phyloP scores from a whole-genome alignment of 2,329 filamentous ascomycete genomes.

The Neofusicoccum cordaticola region DNA sequence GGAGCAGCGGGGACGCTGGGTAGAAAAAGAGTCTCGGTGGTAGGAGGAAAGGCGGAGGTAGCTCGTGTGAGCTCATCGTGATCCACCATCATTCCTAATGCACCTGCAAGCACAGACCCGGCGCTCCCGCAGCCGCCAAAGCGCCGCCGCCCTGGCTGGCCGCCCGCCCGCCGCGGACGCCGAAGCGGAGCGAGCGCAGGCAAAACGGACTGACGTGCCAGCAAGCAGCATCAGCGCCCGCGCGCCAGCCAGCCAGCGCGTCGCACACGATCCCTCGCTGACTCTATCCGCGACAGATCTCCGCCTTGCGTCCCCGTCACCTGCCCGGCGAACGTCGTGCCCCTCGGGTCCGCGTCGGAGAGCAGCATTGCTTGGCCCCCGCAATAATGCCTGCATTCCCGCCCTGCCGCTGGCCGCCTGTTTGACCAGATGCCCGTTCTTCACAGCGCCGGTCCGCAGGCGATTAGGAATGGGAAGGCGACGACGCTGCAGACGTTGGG shows the following conservation, averaged over 20 bases:
- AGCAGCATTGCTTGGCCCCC: constrained; percentile 1
- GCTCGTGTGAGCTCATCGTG: constrained; percentile 12
- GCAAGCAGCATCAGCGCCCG: not conserved
- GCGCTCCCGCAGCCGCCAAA: constrained; percentile 9
- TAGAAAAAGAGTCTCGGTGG: not conserved
- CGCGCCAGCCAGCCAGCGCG: not conserved
- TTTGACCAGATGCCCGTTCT: not conserved
- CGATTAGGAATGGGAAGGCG: not conserved
- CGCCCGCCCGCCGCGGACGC: not conserved
- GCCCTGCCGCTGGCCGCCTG: not conserved
- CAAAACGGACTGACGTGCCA: not conserved
- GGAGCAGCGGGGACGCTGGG: not conserved
- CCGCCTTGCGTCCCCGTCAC: constrained; percentile 8
- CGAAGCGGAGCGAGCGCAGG: not conserved
- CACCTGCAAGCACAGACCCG: constrained; percentile 15
- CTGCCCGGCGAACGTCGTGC: not conserved
- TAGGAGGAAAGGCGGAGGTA: not conserved
- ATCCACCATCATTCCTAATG: constrained; percentile 15
- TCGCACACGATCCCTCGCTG: constrained; percentile 9
- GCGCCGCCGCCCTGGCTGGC: not conserved
- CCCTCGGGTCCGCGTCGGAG: constrained; percentile 11
- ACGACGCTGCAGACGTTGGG: not conserved
- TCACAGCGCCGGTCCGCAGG: not conserved
- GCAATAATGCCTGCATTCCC: constrained; percentile 9
- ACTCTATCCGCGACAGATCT: constrained; percentile 11